Percentiles rank a stretch among this genome's conserved stretches.
These are phyloP conservation scores for Ogataea paraovalis DNA, from an alignment of 805 yeast species.

Conservation along the genomic window DNA sequence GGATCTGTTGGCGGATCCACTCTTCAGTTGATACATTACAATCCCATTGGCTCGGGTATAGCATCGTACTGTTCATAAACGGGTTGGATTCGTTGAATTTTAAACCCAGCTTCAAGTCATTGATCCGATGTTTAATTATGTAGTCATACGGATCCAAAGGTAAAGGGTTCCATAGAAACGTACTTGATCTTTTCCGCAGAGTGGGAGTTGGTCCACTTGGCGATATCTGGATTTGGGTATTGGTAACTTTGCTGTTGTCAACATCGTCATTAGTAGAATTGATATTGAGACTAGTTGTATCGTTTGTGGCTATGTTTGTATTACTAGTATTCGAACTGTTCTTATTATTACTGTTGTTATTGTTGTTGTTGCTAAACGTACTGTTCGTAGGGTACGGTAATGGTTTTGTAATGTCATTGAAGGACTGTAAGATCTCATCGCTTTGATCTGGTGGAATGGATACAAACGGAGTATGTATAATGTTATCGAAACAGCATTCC, in stretches of 20 bases:
- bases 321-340: not conserved
- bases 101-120: conserved; percentile 20
- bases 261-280: no score
- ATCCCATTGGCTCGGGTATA: not conserved
- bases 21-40: not conserved
- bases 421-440: conserved; percentile 16
- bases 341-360: conserved; percentile 3
- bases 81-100: conserved; percentile 18
- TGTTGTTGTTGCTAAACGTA: conserved; percentile 17
- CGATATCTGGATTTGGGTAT: not conserved
- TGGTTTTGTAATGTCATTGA: conserved; percentile 6
- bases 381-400: conserved; percentile 27
- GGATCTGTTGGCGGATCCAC: conserved; percentile 13
- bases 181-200: conserved; percentile 25
- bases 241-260: not conserved
- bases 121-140: conserved; percentile 27
- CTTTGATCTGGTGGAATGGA: conserved; percentile 31
- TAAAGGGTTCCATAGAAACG: conserved; percentile 27
- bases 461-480: conserved; percentile 54
- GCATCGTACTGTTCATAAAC: conserved; percentile 11
- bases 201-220: not conserved
- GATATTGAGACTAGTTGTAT: no score
- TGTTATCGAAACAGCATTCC: conserved; percentile 64
- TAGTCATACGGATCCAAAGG: conserved; percentile 35
- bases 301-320: no score